These are phyloP conservation scores for Vanderwaltozyma polyspora DNA, from an alignment of 805 yeast species.

Conservation along the genomic window DNA sequence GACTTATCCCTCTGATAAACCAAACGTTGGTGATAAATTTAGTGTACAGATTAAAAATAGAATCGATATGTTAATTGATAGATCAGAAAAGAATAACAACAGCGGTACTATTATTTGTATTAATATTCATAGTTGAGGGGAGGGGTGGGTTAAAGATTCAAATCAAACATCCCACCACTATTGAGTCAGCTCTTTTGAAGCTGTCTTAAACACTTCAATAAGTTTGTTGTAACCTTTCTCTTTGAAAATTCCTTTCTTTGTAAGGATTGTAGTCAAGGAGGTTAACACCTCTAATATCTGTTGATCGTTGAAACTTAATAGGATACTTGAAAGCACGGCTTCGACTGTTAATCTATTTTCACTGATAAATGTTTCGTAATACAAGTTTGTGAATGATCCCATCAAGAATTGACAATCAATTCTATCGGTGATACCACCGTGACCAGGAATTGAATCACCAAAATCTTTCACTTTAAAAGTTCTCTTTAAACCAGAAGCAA, in stretches of 20 bases:
- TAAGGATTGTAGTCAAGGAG: conserved; percentile 1
- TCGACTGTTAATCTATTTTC: conserved; percentile 63
- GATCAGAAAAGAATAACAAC: no score
- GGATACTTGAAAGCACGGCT: conserved; percentile 60
- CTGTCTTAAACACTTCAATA: conserved; percentile 20
- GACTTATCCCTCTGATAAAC: no score
- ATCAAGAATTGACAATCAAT: conserved; percentile 95
- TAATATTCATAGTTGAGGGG: no score
- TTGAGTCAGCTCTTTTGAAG: conserved; percentile 4
- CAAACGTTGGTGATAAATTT: no score
- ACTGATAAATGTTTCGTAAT: conserved; percentile 85
- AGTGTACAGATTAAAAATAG: no score
- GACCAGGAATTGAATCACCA: conserved; percentile 98
- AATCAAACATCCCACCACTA: no score
- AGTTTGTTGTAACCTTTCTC: conserved; percentile 28
- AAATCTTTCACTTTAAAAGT: conserved; percentile 94
- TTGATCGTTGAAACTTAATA: conserved; percentile 53
- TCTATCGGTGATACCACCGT: conserved; percentile 96
- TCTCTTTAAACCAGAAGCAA: conserved; percentile 94
- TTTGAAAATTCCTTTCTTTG: conserved; percentile 31
- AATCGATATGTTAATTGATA: no score
- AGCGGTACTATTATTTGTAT: no score
- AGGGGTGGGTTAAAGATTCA: no score
- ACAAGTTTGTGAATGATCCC: conserved; percentile 91
- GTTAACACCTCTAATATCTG: conserved; percentile 52